phyloP scores from a whole-genome alignment of 2,329 filamentous ascomycete species.

The Whalleya microplaca region DNA sequence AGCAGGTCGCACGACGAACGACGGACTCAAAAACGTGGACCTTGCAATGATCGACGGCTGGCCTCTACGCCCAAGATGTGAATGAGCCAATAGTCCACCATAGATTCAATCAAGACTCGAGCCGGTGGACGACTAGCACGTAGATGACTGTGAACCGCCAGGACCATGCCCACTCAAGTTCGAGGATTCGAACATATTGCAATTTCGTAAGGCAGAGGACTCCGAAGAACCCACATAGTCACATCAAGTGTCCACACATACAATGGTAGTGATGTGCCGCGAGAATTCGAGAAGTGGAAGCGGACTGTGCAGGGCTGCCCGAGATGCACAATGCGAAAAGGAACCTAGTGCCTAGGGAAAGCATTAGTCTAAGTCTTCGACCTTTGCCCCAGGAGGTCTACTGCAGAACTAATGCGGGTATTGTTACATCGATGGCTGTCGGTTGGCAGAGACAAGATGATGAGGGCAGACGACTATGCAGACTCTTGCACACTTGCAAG shows the following conservation, averaged over 20 bases:
- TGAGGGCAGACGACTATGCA: conserved; percentile 21
- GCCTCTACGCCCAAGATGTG: neutral
- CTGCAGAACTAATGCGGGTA: conserved; percentile 23
- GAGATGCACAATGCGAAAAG: neutral
- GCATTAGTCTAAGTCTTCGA: no score
- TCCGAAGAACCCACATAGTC: neutral
- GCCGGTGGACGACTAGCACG: neutral
- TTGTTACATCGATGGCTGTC: conserved; percentile 25
- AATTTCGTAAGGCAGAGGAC: neutral
- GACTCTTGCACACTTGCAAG: conserved; percentile 25
- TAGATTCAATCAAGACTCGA: neutral
- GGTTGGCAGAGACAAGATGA: conserved; percentile 21
- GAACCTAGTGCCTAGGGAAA: neutral
- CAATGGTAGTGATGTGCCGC: neutral
- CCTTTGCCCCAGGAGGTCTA: neutral
- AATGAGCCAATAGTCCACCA: neutral
- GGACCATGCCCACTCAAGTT: neutral
- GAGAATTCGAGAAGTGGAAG: neutral
- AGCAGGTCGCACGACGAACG: neutral
- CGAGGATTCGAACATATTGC: neutral
- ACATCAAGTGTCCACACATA: neutral
- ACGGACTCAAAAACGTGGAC: neutral
- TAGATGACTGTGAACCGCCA: neutral
- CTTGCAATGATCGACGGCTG: neutral
- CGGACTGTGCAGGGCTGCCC: neutral